A percentile compares a stretch with the other conserved stretches of the same genome.
These are phyloP conservation scores for Ceratobasidium papillatum DNA, from an alignment of 1,284 basidiomycete species.

Conservation along the genomic window DNA sequence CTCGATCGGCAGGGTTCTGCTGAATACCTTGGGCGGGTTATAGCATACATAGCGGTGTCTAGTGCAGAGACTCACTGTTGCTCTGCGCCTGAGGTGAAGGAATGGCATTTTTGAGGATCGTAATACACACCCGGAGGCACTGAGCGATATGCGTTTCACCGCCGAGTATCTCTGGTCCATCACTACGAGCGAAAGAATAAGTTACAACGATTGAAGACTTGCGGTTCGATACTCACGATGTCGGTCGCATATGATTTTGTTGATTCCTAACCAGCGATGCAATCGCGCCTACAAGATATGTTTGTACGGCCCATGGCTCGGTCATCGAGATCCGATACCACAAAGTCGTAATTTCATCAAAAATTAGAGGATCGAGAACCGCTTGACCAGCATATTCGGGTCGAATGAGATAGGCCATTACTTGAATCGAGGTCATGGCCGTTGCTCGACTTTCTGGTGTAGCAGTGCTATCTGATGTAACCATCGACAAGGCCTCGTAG, in stretches of 20 bases:
- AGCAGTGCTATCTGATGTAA: slow-evolving; percentile 63
- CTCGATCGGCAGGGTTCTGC: slow-evolving; percentile 57
- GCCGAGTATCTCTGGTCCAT: neutral
- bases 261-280: slow-evolving; percentile 70
- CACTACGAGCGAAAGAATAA: neutral
- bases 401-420: slow-evolving; percentile 79
- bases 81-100: slow-evolving; percentile 57
- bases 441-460: slow-evolving; percentile 56
- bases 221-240: slow-evolving; percentile 11
- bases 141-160: slow-evolving; percentile 62
- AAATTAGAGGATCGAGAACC: slow-evolving; percentile 80
- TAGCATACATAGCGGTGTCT: slow-evolving; percentile 44
- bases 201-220: neutral
- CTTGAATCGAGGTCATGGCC: slow-evolving; percentile 75
- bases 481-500: slow-evolving; percentile 84
- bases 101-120: slow-evolving; percentile 76
- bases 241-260: slow-evolving; percentile 45
- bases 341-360: slow-evolving; percentile 89
- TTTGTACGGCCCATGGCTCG: slow-evolving; percentile 77
- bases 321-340: slow-evolving; percentile 92
- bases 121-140: slow-evolving; percentile 82
- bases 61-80: slow-evolving; percentile 34
- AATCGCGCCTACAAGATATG: slow-evolving; percentile 79
- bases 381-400: slow-evolving; percentile 84
- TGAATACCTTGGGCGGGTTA: slow-evolving; percentile 46